These are phyloP conservation scores for Claviceps pazoutovae DNA, from an alignment of 2,329 filamentous ascomycete species.

Conservation along the genomic window DNA sequence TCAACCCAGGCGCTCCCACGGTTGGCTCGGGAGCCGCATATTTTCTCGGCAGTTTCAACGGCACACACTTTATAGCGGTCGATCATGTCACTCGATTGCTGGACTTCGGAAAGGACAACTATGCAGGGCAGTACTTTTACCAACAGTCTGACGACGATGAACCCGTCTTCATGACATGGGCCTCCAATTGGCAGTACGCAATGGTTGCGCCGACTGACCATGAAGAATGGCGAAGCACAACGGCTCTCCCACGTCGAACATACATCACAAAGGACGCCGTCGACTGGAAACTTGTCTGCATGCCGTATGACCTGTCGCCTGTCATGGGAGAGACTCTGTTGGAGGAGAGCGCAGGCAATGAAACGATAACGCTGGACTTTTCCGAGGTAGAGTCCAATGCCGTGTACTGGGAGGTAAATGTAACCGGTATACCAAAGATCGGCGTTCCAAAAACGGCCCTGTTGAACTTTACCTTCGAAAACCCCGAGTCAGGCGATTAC, in stretches of 20 bases:
- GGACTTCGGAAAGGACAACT: no score
- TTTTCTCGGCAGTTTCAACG: conserved; percentile 18
- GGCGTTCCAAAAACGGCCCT: conserved; percentile 11
- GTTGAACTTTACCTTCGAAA: conserved; percentile 16
- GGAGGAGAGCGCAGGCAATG: conserved; percentile 31
- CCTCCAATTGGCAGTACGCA: conserved; percentile 22
- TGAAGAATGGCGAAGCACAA: conserved; percentile 20
- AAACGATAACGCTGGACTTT: conserved; percentile 35
- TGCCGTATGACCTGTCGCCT: conserved; percentile 32
- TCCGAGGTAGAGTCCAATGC: conserved; percentile 33
- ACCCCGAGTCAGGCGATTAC: conserved; percentile 9
- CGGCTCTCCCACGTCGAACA: conserved; percentile 29
- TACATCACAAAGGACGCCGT: conserved; percentile 37
- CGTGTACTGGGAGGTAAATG: conserved; percentile 39
- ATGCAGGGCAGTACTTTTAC: no score
- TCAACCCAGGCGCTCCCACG: conserved; percentile 43
- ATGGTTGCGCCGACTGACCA: conserved; percentile 15
- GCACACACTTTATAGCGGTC: no score
- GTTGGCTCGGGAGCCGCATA: conserved; percentile 43
- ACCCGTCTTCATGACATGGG: conserved; percentile 13
- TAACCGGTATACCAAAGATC: conserved; percentile 23
- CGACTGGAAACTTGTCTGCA: conserved; percentile 17
- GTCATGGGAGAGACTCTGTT: conserved; percentile 32
- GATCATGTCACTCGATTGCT: no score
- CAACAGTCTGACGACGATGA: no score